Percentiles rank a stretch among this genome's conserved stretches.
These are phyloP conservation scores for Passalora sequoiae DNA, from an alignment of 2,329 filamentous ascomycete genomes.

Conservation along the genomic window DNA sequence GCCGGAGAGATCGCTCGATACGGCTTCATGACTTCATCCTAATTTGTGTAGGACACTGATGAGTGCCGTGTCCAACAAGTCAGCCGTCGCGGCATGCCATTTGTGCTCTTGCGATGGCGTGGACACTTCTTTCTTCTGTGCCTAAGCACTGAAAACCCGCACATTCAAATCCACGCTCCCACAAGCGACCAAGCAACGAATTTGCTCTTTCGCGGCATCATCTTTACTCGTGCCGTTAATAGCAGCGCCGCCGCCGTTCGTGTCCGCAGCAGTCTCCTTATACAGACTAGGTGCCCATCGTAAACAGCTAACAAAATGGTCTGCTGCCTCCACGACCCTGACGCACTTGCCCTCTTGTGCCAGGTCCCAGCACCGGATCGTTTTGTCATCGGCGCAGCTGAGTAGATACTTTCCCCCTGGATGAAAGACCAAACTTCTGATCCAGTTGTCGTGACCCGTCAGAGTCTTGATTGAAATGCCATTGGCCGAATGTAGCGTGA, in stretches of 20 bases:
- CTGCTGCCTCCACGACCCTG: constrained; percentile 68
- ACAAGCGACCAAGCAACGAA: constrained; percentile 80
- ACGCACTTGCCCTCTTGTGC: constrained; percentile 86
- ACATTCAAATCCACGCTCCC: constrained; percentile 78
- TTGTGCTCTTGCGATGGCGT: background rate
- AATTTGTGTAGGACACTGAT: no score
- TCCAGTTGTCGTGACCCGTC: constrained; percentile 89
- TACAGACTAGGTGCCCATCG: constrained; percentile 77
- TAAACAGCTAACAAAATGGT: constrained; percentile 79
- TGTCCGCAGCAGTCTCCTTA: constrained; percentile 48
- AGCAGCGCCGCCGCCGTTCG: constrained; percentile 40
- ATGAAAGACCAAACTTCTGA: constrained; percentile 79
- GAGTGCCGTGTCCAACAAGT: no score
- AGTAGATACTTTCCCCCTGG: constrained; percentile 87
- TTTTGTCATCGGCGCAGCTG: constrained; percentile 84
- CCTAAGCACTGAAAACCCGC: constrained; percentile 64
- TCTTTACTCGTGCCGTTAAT: constrained; percentile 38
- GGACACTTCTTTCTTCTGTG: background rate
- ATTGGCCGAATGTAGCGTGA: constrained; percentile 80
- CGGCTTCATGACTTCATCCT: no score
- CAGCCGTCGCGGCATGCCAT: no score
- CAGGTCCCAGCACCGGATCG: constrained; percentile 88
- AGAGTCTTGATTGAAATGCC: constrained; percentile 81
- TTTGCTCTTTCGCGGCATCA: constrained; percentile 46
- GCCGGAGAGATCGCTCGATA: no score